Conservation (phyloP, 2,329 filamentous ascomycete species). For the Penicillium sp. region DNA sequence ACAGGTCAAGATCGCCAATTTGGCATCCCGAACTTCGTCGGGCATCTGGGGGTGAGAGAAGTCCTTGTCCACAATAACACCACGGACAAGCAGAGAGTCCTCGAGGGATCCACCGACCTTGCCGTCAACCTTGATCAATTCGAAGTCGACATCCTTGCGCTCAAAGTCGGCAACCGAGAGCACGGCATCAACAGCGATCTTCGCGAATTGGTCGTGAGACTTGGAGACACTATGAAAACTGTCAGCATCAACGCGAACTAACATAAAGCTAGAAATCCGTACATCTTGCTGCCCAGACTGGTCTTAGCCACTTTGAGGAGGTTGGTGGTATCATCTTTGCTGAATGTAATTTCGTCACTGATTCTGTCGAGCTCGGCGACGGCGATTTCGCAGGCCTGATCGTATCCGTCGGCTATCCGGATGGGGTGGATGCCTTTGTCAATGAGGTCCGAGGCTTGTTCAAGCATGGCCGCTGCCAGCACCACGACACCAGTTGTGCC, state of each 20-base stretch:
- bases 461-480: slow-evolving; percentile 82
- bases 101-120: slow-evolving; percentile 92
- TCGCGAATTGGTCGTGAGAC: slow-evolving; percentile 93
- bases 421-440: slow-evolving; percentile 99
- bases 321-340: slow-evolving; percentile 69
- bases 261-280: slow-evolving; percentile 11
- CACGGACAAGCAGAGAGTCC: slow-evolving; percentile 89
- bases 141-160: slow-evolving; percentile 94
- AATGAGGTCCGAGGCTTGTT: slow-evolving; percentile 94
- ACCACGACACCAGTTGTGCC: slow-evolving; percentile 97
- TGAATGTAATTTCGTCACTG: slow-evolving; percentile 82
- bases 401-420: slow-evolving; percentile 94
- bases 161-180: slow-evolving; percentile 92
- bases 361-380: slow-evolving; percentile 87
- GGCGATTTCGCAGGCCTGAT: slow-evolving; percentile 93
- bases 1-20: slow-evolving; percentile 94
- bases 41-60: slow-evolving; percentile 99
- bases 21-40: slow-evolving; percentile 84
- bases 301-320: slow-evolving; percentile 91
- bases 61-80: slow-evolving; percentile 98
- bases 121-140: slow-evolving; percentile 97
- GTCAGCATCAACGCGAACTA: slow-evolving; percentile 11
- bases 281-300: slow-evolving; percentile 92
- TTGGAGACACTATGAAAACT: slow-evolving; percentile 62
- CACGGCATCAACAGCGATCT: slow-evolving; percentile 94